A percentile compares a stretch with the other conserved stretches of the same genome.
phyloP scores from a whole-genome alignment of 495 filamentous ascomycete species.

The Xanthoparmelia taractica region DNA sequence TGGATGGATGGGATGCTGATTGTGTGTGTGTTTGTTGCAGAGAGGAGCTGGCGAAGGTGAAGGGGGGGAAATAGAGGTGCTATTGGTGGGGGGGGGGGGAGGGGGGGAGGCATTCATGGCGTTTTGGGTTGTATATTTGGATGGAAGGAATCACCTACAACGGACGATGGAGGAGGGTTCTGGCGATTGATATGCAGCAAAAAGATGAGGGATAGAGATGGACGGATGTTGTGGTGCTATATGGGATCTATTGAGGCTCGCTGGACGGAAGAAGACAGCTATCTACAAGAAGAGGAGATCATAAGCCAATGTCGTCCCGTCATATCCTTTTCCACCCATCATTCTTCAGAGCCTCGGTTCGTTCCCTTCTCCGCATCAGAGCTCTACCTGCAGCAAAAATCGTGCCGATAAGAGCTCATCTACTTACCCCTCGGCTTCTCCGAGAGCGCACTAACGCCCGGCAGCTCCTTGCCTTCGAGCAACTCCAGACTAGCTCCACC shows the following conservation, averaged over 20 bases:
- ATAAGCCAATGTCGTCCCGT: neutral
- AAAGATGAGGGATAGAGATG: too few relatives aligned
- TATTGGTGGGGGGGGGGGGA: too few relatives aligned
- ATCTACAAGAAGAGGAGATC: conserved; percentile 3
- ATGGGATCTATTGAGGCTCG: neutral
- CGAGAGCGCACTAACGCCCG: conserved; percentile 88
- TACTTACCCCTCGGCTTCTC: conserved; percentile 56
- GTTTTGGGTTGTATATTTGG: conserved; percentile 7
- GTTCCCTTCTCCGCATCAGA: conserved; percentile 12
- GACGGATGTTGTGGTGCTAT: neutral
- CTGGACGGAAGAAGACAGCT: neutral
- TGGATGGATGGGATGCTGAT: neutral
- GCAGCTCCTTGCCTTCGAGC: conserved; percentile 93
- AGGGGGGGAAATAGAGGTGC: conserved; percentile 50
- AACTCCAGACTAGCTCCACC: conserved; percentile 93
- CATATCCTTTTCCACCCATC: neutral
- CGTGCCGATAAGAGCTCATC: conserved; percentile 28
- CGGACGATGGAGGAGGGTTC: too few relatives aligned
- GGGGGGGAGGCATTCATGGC: neutral
- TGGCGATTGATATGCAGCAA: too few relatives aligned
- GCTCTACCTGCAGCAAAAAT: neutral
- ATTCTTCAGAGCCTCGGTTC: conserved; percentile 12
- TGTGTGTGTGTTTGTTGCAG: conserved; percentile 47
- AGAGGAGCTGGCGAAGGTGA: conserved; percentile 94
- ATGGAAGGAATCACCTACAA: too few relatives aligned